Base-by-base conservation (phyloP, 805 yeast genomes). In the Candida loeiensis region DNA sequence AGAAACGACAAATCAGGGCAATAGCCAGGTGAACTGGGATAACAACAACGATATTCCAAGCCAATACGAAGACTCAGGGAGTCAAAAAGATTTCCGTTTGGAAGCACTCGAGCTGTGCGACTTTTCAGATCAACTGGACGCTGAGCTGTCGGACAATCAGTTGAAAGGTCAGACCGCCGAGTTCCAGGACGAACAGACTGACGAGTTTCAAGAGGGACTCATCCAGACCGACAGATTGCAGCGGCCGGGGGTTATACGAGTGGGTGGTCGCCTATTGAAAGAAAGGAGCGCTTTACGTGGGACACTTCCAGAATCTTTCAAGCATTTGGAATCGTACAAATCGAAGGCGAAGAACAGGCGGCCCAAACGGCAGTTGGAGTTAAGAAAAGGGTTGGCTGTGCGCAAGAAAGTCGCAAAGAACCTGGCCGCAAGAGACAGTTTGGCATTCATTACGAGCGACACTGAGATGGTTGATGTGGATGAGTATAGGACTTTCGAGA, bases 241-340 rank as follows among this genome's bases (percentile, higher is more conserved):
- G 36, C 9, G 13, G 6, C 31, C 31, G 11, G 31, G 31, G 5
- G 17, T 27, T 5, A 27, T 27, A 27, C 31, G 31, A 9, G 33
- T 30, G 6, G 33, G 33, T 6, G 33, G 33, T 11, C 33, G 33
- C n/a, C 19, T 30, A 4, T 4, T 30, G 32, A 63, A 54, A 40
- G 62, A 62, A 32, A 62, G 54, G 33, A 56, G 53, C 28, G 56
- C 64, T 8, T 47, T 67, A 4, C 44, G 55, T 21, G 73, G 73
- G 0, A 64, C 60, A 1, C 48, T 66, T 11, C 73, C 73, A 0
- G 72, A 66, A 38, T 66, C 71, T 3, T 65, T 69, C 4, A 66
- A 61, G 41, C 43, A 69, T 16, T 47, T 64, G 6, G 52, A 48
- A 4, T 45, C 57, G 11, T 64, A 53, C 34, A 54, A 54, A 30